A percentile compares a stretch with the other conserved stretches of the same genome.
Conservation (phyloP, 192 early-diverging fungal species). For the Linnemannia schmuckeri region DNA sequence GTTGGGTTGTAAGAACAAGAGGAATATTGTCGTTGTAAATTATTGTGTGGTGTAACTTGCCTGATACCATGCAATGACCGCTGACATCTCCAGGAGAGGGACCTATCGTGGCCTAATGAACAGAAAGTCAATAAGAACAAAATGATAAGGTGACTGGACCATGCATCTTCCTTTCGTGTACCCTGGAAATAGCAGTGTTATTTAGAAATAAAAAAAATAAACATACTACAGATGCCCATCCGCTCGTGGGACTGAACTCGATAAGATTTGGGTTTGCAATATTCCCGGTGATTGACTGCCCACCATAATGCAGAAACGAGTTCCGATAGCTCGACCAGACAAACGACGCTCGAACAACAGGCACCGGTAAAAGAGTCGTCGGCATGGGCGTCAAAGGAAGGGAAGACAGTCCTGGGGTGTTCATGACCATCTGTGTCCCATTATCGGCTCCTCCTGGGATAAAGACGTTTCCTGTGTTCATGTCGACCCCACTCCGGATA, state of each 20-base stretch:
- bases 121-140: not conserved
- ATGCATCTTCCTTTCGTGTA: no score
- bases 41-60: not conserved
- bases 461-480: not conserved
- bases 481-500: not conserved
- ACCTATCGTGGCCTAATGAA: not conserved
- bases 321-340: not conserved
- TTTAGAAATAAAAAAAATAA: no score
- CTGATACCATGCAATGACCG: constrained; percentile 3
- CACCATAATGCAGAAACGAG: not conserved
- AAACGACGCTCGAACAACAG: not conserved
- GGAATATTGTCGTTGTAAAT: not conserved
- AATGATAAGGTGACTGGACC: no score
- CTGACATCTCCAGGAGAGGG: not conserved
- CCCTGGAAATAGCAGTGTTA: no score
- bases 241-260: not conserved
- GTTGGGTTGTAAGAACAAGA: not conserved
- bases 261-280: not conserved
- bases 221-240: not conserved
- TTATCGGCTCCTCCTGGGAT: not conserved
- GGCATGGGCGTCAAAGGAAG: not conserved
- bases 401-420: not conserved
- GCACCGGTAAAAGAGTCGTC: not conserved
- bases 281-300: not conserved
- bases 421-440: not conserved